These are phyloP conservation scores for Ophiostoma novo-ulmi DNA, from an alignment of 2,329 filamentous ascomycete genomes.

Conservation along the genomic window DNA sequence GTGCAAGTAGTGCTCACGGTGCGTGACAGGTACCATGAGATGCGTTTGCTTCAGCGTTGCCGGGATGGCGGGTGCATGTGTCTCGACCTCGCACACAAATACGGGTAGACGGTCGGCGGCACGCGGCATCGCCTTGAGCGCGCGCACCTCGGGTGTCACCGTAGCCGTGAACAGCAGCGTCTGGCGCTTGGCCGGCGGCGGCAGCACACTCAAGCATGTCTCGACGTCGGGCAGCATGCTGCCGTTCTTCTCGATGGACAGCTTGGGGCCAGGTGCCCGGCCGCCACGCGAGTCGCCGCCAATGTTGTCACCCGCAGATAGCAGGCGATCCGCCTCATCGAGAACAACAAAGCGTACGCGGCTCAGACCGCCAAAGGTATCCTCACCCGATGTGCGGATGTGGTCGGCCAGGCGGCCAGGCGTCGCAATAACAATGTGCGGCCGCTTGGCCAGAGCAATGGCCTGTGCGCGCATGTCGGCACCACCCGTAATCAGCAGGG, in stretches of 20 bases:
- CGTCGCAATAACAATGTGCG: conserved; percentile 91
- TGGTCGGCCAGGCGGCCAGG: conserved; percentile 91
- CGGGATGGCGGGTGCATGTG: conserved; percentile 69
- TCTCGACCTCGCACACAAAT: conserved; percentile 85
- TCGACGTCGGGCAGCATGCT: conserved; percentile 95
- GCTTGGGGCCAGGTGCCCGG: neutral
- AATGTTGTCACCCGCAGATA: conserved; percentile 48
- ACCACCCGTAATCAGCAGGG: conserved; percentile 84
- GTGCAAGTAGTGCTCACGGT: conserved; percentile 93
- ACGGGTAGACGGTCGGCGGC: conserved; percentile 67
- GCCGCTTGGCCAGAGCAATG: conserved; percentile 71
- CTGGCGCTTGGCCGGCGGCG: conserved; percentile 72
- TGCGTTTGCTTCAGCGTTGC: conserved; percentile 77
- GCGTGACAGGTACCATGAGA: conserved; percentile 80
- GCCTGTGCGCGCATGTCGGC: conserved; percentile 90
- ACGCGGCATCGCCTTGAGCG: conserved; percentile 71
- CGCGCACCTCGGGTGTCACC: conserved; percentile 84
- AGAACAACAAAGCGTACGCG: conserved; percentile 82
- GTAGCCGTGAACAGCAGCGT: conserved; percentile 95
- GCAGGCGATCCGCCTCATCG: conserved; percentile 88
- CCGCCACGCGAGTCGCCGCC: neutral
- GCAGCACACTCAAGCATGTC: conserved; percentile 76
- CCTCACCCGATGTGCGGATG: conserved; percentile 82
- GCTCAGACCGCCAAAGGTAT: conserved; percentile 76
- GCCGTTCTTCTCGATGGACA: conserved; percentile 49